Percentiles rank a stretch among this genome's conserved stretches.
Conservation (phyloP, 345 rosid species). For the Garcia nutans region DNA sequence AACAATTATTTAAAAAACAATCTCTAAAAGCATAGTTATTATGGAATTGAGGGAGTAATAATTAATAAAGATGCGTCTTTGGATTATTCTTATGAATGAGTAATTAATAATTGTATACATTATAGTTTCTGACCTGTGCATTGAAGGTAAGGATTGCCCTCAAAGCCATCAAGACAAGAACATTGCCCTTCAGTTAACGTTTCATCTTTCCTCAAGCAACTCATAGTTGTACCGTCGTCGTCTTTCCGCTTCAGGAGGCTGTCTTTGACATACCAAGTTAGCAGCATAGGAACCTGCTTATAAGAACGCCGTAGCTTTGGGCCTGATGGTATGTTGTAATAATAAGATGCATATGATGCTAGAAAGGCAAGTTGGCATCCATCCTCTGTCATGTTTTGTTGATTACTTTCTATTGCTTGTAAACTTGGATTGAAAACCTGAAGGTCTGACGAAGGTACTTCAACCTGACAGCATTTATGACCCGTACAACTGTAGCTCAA, state of each 20-base stretch:
- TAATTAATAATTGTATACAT: too few species aligned
- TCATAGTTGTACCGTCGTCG: accelerated
- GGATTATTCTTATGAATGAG: too few species aligned
- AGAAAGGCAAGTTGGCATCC: neutral
- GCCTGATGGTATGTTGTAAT: too few species aligned
- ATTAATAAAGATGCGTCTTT: too few species aligned
- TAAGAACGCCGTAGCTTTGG: neutral
- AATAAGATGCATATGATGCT: too few species aligned
- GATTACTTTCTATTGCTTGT: neutral
- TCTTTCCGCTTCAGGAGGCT: accelerated
- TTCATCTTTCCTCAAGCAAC: too few species aligned
- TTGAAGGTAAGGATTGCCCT: neutral
- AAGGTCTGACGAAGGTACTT: neutral
- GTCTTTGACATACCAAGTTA: neutral
- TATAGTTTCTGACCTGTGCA: neutral
- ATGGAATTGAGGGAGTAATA: too few species aligned
- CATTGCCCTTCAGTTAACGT: too few species aligned
- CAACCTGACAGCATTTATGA: neutral
- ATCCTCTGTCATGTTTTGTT: neutral
- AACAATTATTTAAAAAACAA: too few species aligned
- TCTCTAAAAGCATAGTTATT: too few species aligned
- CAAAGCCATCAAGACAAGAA: neutral
- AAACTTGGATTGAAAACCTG: slow-evolving; percentile 1
- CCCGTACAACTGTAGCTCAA: neutral
- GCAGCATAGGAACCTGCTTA: neutral